These are phyloP conservation scores for Lagenaria siceraria DNA, from an alignment of 306 rosid species.

Conservation along the genomic window DNA sequence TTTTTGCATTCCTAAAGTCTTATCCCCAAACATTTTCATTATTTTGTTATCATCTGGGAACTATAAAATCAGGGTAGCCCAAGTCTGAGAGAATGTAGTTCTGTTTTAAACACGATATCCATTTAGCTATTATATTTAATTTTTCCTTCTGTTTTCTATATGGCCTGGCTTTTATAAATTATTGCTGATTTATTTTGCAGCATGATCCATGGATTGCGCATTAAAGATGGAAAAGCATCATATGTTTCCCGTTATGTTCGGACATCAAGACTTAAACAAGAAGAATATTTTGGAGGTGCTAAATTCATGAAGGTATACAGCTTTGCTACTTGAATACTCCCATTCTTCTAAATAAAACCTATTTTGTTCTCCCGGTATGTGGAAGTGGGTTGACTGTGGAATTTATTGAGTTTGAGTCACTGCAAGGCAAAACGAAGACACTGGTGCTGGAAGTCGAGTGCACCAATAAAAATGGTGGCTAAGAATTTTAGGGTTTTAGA, in stretches of 20 bases:
- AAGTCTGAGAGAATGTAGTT: background rate
- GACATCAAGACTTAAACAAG: slow-evolving; percentile 87
- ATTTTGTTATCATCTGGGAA: background rate
- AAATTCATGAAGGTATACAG: slow-evolving; percentile 70
- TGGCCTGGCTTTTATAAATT: background rate
- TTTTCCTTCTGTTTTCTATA: background rate
- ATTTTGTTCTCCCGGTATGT: background rate
- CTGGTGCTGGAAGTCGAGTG: background rate
- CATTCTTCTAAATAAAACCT: background rate
- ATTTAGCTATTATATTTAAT: background rate
- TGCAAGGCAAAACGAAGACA: background rate
- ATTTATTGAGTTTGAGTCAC: background rate
- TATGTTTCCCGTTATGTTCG: slow-evolving; percentile 75
- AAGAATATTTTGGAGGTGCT: slow-evolving; percentile 72
- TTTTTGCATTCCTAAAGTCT: background rate
- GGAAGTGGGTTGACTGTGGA: background rate
- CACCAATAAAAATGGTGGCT: background rate
- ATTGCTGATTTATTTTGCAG: slow-evolving; percentile 28
- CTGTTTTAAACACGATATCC: background rate
- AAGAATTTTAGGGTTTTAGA: background rate
- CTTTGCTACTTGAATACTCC: background rate
- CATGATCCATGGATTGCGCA: slow-evolving; percentile 93
- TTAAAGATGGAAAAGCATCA: slow-evolving; percentile 85
- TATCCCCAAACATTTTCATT: background rate
- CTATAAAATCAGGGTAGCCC: background rate